phyloP scores from a whole-genome alignment of 257 asterid species.

The Thymus quinquecostatus region DNA sequence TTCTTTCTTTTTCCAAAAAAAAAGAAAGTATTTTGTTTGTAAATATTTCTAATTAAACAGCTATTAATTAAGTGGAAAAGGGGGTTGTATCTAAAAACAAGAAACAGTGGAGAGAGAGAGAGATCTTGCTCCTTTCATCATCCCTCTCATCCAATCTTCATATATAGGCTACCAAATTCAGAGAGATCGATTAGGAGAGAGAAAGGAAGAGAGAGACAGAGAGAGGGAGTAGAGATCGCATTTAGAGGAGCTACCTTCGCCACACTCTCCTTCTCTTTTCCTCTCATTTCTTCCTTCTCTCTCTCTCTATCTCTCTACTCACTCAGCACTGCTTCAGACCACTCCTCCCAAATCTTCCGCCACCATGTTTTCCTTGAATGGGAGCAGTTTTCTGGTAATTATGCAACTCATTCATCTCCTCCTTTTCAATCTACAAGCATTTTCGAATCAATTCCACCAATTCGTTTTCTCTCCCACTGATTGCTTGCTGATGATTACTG shows the following conservation, averaged over 20 bases:
- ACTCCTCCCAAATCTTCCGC: constrained; percentile 24
- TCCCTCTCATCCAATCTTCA: constrained; percentile 26
- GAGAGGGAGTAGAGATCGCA: too few species aligned
- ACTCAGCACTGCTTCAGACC: neutral
- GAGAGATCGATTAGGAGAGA: constrained; percentile 34
- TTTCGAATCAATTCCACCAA: neutral
- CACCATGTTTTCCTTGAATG: constrained; percentile 74
- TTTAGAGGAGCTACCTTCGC: constrained; percentile 20
- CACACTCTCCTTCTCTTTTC: constrained; percentile 25
- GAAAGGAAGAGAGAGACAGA: constrained; percentile 16
- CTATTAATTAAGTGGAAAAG: neutral
- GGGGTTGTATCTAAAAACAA: constrained; percentile 5
- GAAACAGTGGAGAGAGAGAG: constrained; percentile 17
- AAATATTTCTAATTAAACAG: neutral
- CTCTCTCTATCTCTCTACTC: constrained; percentile 9
- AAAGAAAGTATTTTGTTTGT: too few species aligned
- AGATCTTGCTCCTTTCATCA: neutral
- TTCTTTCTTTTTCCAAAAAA: too few species aligned
- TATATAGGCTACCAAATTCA: constrained; percentile 31
- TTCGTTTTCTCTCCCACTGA: neutral
- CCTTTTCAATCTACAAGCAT: neutral
- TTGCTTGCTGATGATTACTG: too few species aligned
- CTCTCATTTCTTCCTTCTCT: constrained; percentile 28
- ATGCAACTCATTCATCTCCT: constrained; percentile 1
- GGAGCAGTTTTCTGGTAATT: constrained; percentile 67